Evolutionary conservation across 2,329 filamentous ascomycete genomes (phyloP), one percentile per base, ranked within the genome.

Genomic region (Fusarium pseudograminearum): DNA sequence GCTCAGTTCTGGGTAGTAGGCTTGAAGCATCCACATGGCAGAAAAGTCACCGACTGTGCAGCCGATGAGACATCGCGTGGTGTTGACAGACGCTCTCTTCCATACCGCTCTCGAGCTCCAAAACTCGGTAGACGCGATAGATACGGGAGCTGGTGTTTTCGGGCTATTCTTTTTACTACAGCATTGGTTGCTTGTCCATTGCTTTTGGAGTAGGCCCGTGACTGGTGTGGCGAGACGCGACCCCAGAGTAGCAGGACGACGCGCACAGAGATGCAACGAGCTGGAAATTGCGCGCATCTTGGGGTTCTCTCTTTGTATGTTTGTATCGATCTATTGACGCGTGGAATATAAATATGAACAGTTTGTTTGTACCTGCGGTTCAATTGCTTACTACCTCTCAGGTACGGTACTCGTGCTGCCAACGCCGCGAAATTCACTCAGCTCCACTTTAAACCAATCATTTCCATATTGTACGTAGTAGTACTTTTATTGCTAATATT

Each of bases 41-140:
- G 84, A 82, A 63, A 88, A 88, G 72, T 88, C 86, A n/a, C 86
- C 86, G 1, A 78, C 42, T 0, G 85, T 87, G 67, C 86, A 88
- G 10, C 86, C 86, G 3, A 85, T 76, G 3, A 88, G 79, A 62
- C 86, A 89, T 9, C 86, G 83, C 5, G 86, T 73, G 0, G 86
- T 88, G 69, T 88, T 88, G 67, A 88, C 72, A 0, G 78, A 77
- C 0, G 86, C 84, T n/a, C 86, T 78, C 28, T 76, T 79, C 86
- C 86, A 88, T 1, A 78, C 75, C 2, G 75, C 36, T 2, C 31
- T 57, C 0, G 76, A 78, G 2, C 47, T 26, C 80, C 80, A 82
- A 48, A 82, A 82, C 0, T 22, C 28, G 2, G n/a, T 10, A 3
- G 54, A 70, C 10, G 54, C 42, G 4, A 51, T 33, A 16, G 57